phyloP scores from a whole-genome alignment of 2,329 filamentous ascomycete species.

The Phyllosticta ampelicida region DNA sequence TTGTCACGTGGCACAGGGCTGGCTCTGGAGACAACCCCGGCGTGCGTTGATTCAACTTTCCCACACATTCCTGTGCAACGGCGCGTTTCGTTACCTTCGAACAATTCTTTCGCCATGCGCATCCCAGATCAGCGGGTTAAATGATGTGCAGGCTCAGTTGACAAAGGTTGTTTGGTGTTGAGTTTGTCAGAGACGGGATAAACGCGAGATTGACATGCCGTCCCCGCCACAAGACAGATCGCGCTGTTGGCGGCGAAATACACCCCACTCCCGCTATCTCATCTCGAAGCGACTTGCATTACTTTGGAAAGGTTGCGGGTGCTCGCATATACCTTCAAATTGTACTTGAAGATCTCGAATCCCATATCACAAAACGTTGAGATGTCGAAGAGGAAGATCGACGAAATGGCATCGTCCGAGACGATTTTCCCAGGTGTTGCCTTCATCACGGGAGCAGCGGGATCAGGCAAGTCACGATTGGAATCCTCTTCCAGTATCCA shows the following conservation, averaged over 20 bases:
- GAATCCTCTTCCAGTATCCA: background rate
- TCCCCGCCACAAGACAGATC: background rate
- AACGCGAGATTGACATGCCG: background rate
- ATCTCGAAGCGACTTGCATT: background rate
- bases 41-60: background rate
- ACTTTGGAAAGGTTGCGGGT: background rate
- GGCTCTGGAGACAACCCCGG: background rate
- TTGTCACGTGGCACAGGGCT: background rate
- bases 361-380: background rate
- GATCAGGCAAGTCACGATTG: constrained; percentile 18
- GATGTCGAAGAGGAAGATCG: background rate
- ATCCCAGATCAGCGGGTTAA: background rate
- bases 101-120: background rate
- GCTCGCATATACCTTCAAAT: background rate
- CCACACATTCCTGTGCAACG: background rate
- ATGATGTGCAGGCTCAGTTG: background rate
- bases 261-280: background rate
- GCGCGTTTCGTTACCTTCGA: background rate
- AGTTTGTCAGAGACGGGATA: background rate
- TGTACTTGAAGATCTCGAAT: background rate
- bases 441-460: constrained; percentile 25
- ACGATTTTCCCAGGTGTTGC: constrained; percentile 20
- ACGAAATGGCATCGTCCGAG: background rate
- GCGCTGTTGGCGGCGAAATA: background rate
- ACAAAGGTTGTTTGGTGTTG: background rate